Conservation (phyloP, 2,329 filamentous ascomycete species). For the Fusarium hainanense region DNA sequence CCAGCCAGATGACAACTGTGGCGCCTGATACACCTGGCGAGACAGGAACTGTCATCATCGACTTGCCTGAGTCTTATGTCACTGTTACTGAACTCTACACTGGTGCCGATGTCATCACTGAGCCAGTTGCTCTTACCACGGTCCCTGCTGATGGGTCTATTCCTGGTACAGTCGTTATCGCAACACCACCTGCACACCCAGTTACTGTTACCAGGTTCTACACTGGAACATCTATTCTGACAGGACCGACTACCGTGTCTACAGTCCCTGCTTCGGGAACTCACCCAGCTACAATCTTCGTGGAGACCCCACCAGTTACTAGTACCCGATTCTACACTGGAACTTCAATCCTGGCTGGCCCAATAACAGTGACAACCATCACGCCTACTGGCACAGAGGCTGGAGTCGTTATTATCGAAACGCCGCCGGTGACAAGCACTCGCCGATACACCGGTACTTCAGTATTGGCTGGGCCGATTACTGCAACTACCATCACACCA, state of each 20-base stretch:
- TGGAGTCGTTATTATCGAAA: background rate
- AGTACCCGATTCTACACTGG: constrained; percentile 3
- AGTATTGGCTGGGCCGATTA: background rate
- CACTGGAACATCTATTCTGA: background rate
- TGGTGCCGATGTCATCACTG: background rate
- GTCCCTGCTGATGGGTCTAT: background rate
- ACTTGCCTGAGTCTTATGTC: background rate
- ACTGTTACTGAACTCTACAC: constrained; percentile 10
- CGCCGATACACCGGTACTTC: constrained; percentile 7
- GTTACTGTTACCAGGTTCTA: background rate
- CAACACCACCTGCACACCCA: background rate
- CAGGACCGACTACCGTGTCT: background rate
- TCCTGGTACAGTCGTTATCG: background rate
- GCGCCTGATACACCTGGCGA: background rate
- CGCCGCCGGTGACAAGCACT: background rate
- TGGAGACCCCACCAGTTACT: background rate
- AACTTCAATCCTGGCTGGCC: background rate
- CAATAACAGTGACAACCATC: background rate
- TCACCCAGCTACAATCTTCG: background rate
- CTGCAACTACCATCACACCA: background rate
- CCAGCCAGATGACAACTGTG: background rate
- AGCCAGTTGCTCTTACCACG: background rate
- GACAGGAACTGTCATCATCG: background rate
- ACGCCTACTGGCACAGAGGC: background rate
- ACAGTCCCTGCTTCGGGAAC: background rate